A percentile compares a stretch with the other conserved stretches of the same genome.
phyloP scores from a whole-genome alignment of 2,329 filamentous ascomycete genomes.

The Colletotrichum navitas region DNA sequence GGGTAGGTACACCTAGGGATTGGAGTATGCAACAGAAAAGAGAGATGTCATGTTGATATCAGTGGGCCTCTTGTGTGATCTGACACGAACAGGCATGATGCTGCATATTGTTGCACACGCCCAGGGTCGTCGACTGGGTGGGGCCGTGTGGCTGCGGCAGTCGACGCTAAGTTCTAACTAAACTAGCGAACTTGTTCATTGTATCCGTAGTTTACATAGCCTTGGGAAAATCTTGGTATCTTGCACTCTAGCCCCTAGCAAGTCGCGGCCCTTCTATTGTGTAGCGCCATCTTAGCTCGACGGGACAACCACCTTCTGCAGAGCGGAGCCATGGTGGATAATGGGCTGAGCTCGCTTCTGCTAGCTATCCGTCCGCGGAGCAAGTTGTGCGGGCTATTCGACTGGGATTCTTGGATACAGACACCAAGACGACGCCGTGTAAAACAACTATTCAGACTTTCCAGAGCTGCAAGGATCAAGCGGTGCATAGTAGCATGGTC shows the following conservation, averaged over 20 bases:
- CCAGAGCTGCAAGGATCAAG: not conserved
- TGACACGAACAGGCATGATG: constrained; percentile 38
- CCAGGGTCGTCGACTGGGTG: constrained; percentile 27
- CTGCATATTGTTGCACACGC: constrained; percentile 21
- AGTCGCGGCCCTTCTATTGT: constrained; percentile 19
- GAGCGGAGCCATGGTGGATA: constrained; percentile 24
- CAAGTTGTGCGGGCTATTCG: not conserved
- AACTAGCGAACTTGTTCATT: constrained; percentile 3
- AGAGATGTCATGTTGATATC: constrained; percentile 40
- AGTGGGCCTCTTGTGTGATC: constrained; percentile 35
- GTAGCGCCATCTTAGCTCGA: constrained; percentile 18
- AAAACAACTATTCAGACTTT: not conserved
- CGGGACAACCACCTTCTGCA: constrained; percentile 29
- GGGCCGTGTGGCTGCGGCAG: constrained; percentile 34
- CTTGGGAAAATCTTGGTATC: constrained; percentile 4
- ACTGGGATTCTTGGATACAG: constrained; percentile 10
- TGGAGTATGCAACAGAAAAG: constrained; percentile 2
- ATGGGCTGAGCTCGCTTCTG: constrained; percentile 35
- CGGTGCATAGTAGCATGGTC: not conserved
- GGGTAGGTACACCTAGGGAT: not conserved
- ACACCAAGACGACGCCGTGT: constrained; percentile 5
- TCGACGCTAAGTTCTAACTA: constrained; percentile 13
- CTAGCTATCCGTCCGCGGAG: constrained; percentile 29
- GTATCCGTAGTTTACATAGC: not conserved
- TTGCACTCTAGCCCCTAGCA: constrained; percentile 27